Base-by-base conservation (phyloP, 177 flowering plant species). In the Vitis hybrid region DNA sequence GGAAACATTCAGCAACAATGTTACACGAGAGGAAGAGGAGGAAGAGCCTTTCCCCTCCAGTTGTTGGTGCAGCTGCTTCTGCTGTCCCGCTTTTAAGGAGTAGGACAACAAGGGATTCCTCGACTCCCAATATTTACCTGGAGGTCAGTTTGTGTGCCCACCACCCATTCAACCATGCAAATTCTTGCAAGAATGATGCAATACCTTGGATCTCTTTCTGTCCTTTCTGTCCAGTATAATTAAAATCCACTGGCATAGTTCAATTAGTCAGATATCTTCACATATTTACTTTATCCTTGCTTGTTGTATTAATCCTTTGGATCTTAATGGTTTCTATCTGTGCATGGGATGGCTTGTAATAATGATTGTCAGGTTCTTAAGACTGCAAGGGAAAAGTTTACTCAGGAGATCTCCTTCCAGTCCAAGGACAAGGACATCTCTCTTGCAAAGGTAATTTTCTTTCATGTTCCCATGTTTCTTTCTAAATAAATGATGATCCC, bases 351-450 rank as follows among this genome's bases (percentile, higher is more conserved):
- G 15, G 14, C 65, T 34, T 61, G 10, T 15, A 10, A 6, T 58
- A 20, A 45, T 12, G 26, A 55, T 53, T 62, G n/a, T 18, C 68
- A 88, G 92, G 86, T 73, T 67, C 66, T 75, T 26, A 79, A 77
- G 65, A 59, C 68, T 77, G 84, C 84, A 10, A 72, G 87, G 59
- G 76, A 80, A 50, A 80, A 76, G 71, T 84, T 81, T 65, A 80
- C 83, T 63, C 72, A 39, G 58, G 87, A 79, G 73, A 82, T 84
- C 68, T 85, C 82, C 61, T 76, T 81, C 73, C 74, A 82, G 59
- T 80, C 89, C 56, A 83, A 82, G 76, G 90, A 87, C 77, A 84
- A 78, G 75, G 87, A 85, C 63, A 77, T 87, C 65, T 88, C 90
- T 57, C 80, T 88, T 73, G 84, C 84, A 5, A 81, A 81, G 83